These are phyloP conservation scores for Gracilaria domingensis DNA, from an alignment of 23 red algal genomes.

Conservation along the genomic window DNA sequence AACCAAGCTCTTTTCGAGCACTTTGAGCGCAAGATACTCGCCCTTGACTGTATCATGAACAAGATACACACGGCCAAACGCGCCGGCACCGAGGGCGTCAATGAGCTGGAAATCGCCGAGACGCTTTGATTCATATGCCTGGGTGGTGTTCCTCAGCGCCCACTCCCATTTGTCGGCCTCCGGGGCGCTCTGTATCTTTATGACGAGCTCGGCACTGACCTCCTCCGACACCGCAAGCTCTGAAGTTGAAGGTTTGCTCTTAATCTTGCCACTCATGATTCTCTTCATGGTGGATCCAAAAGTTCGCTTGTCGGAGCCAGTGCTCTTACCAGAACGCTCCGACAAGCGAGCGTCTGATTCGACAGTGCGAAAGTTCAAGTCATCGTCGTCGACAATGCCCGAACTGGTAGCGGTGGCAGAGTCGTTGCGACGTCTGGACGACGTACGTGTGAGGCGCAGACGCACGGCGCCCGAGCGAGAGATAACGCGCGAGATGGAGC, in stretches of 20 bases:
- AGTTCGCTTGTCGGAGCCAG: conserved; percentile 4
- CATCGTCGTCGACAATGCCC: conserved; percentile 37
- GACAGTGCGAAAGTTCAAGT: background rate
- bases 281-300: conserved; percentile 40
- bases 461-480: conserved; percentile 48
- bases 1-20: conserved; percentile 80
- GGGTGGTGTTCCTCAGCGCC: conserved; percentile 55
- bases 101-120: conserved; percentile 72
- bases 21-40: conserved; percentile 81
- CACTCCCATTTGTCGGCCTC: conserved; percentile 71
- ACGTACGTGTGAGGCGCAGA: conserved; percentile 34
- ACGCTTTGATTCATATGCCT: conserved; percentile 51
- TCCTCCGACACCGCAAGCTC: conserved; percentile 26
- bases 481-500: conserved; percentile 3
- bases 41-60: conserved; percentile 79
- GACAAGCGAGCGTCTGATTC: conserved; percentile 29
- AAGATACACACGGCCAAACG: conserved; percentile 81
- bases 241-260: conserved; percentile 9
- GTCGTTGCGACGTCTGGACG: conserved; percentile 41
- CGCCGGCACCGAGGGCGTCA: conserved; percentile 78
- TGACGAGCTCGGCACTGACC: conserved; percentile 40
- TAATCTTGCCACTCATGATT: conserved; percentile 26
- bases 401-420: conserved; percentile 31
- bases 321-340: conserved; percentile 25
- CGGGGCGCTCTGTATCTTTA: conserved; percentile 63